These are phyloP conservation scores for Metschnikowia similis DNA, from an alignment of 805 yeast genomes.

Conservation along the genomic window DNA sequence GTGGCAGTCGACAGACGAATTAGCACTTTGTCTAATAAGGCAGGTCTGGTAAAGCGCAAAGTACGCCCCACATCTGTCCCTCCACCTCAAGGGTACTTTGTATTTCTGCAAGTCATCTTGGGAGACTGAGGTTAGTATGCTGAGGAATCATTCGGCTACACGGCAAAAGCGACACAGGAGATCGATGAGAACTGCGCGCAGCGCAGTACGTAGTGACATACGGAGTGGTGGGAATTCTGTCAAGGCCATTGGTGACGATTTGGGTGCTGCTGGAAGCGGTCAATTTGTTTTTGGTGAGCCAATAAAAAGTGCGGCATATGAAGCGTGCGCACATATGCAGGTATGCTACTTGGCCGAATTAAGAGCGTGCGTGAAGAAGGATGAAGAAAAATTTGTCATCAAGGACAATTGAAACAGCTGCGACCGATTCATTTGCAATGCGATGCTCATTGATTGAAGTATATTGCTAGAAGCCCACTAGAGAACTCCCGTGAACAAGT, in stretches of 20 bases:
- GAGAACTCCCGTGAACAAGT: too few relatives aligned
- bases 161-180: too few relatives aligned
- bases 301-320: conserved; percentile 18
- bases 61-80: conserved; percentile 77
- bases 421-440: too few relatives aligned
- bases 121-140: conserved; percentile 47
- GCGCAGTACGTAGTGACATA: conserved; percentile 7
- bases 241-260: conserved; percentile 14
- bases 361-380: background rate
- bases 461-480: too few relatives aligned
- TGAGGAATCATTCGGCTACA: too few relatives aligned
- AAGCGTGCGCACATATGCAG: conserved; percentile 2
- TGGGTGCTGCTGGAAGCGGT: background rate
- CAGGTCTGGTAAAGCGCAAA: conserved; percentile 43
- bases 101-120: conserved; percentile 80
- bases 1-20: conserved; percentile 51
- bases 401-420: too few relatives aligned
- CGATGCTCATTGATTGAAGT: too few relatives aligned
- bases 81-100: conserved; percentile 71
- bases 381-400: too few relatives aligned
- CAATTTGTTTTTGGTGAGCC: conserved; percentile 12
- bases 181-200: too few relatives aligned
- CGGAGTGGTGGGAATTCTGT: conserved; percentile 21
- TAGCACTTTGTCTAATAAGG: conserved; percentile 41
- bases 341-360: background rate